phyloP scores from a whole-genome alignment of 129 eudicot genomes.

The Flaveria sonorensis region DNA sequence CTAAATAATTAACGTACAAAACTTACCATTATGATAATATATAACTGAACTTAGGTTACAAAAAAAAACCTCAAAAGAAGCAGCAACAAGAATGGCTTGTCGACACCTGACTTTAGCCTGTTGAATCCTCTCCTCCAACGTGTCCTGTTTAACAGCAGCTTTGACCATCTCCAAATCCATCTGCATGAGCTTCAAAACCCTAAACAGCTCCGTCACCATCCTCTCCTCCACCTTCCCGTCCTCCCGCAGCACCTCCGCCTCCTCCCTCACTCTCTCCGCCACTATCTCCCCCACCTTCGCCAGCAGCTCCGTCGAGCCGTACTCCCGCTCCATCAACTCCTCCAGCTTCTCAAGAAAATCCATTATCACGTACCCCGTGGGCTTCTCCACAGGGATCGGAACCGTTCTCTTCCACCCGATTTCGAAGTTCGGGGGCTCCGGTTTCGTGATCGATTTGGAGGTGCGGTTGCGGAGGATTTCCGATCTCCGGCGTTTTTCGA shows the following conservation, averaged over 20 bases:
- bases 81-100: slow-evolving; percentile 92
- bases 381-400: slow-evolving; percentile 68
- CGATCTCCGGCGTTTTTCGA: slow-evolving; percentile 65
- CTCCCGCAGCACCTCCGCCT: slow-evolving; percentile 73
- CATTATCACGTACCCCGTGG: slow-evolving; percentile 76
- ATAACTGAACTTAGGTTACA: too few species aligned
- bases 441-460: slow-evolving; percentile 45
- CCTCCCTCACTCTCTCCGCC: slow-evolving; percentile 85
- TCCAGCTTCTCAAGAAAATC: slow-evolving; percentile 76
- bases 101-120: slow-evolving; percentile 84
- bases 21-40: too few species aligned
- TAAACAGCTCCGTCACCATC: slow-evolving; percentile 74
- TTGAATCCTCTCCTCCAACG: slow-evolving; percentile 69
- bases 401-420: slow-evolving; percentile 84
- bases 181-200: slow-evolving; percentile 92
- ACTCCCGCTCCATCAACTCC: slow-evolving; percentile 63
- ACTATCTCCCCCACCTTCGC: slow-evolving; percentile 83
- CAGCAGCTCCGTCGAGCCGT: slow-evolving; percentile 69
- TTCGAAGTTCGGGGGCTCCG: slow-evolving; percentile 78
- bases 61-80: slow-evolving; percentile 52
- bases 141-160: slow-evolving; percentile 88
- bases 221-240: slow-evolving; percentile 93
- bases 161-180: slow-evolving; percentile 95
- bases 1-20: too few species aligned
- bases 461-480: slow-evolving; percentile 65